Base-by-base conservation (phyloP, 352 stramenopile species). In the Plasmopara muralis region DNA sequence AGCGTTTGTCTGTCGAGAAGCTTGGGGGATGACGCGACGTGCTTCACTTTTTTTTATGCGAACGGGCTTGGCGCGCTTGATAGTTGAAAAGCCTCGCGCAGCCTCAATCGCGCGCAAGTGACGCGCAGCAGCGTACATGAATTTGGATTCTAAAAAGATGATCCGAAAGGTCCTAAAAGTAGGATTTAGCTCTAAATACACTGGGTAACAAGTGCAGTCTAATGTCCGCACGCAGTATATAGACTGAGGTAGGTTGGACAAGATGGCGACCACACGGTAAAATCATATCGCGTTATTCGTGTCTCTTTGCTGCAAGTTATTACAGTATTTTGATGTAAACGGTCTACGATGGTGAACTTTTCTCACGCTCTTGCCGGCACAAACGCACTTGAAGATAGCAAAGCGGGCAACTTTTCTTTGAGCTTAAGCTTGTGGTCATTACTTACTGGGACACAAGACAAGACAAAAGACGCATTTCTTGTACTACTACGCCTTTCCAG, bases 11-110 rank as follows among this genome's bases (percentile, higher is more conserved):
- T 50, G 60, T 43, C 83, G 85, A 16, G 72, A 62, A 29, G 71
- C 62, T 16, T 72, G 58, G 12, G 79, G 70, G 4, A 89, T 66
- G 29, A 61, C 50, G 18, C 76, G 74, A 10, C 76, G 70, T 45
- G 79, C 70, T 33, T 86, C 74, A 56, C 66, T 82, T 58, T 86
- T 85, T 64, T 84, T 87, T 15, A 87, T 62, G 43, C 83, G 83
- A 51, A 89, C 68, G 30, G 76, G 56, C 31, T 83, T 82, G 13
- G 79, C 65, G 12, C 77, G 77, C 55, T 77, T 78, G 38, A 68
- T 53, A 9, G 60, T 50, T 13, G 76, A 70, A 43, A 79, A 80
- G 20, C 61, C 41, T 9, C 73, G 76, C 37, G 48, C 16, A 29
- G 20, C 20, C 20, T 25, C 20, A 1, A 25, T 3, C 20, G 20